Evolutionary conservation across 805 yeast genomes (phyloP), one percentile per base, ranked within the genome.

Genomic region (Tetrapisispora fleetii): DNA sequence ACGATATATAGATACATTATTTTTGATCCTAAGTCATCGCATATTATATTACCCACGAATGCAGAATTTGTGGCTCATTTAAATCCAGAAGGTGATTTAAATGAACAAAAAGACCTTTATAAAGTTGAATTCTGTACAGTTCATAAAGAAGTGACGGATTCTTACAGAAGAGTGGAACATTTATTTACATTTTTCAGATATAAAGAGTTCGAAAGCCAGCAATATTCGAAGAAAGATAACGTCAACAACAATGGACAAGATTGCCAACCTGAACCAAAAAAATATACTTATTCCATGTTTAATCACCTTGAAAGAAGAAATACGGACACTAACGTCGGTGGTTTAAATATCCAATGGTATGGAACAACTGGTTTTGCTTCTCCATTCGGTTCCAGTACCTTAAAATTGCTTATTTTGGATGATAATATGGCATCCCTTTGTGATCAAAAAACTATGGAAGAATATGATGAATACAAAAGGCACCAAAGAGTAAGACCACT

Each of bases 281-380:
- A 28, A 3, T 63, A 60, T 40, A 51, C 57, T 6, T 50, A 64
- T n/a, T 49, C 51, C 7, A 59, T 70, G 67, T 54, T 60, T n/a
- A 60, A 63, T 24, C 58, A 60, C 40, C 54, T 62, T 8, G 55
- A 55, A 24, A 57, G 65, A 16, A 60, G 67, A 17, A 62, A 62
- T 47, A 60, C 67, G 1, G 74, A 70, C 51, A 59, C 69, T 3
- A 43, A 46, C 8, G 50, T 58, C 22, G 59, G 57, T 43, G 61
- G 53, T 1, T 52, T 70, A n/a, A 64, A 64, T 46, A 48, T 69
- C 19, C 59, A 72, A 51, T 70, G 75, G 75, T 54, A 61, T 18
- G 75, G 75, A 0, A 64, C 70, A 5, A 64, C 73, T 1, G 64
- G 67, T 5, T 56, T 66, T 45, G 58, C 68, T 1, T 61, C 71